These are phyloP conservation scores for Fusarium sp. DNA, from an alignment of 2,329 filamentous ascomycete species.

Conservation along the genomic window DNA sequence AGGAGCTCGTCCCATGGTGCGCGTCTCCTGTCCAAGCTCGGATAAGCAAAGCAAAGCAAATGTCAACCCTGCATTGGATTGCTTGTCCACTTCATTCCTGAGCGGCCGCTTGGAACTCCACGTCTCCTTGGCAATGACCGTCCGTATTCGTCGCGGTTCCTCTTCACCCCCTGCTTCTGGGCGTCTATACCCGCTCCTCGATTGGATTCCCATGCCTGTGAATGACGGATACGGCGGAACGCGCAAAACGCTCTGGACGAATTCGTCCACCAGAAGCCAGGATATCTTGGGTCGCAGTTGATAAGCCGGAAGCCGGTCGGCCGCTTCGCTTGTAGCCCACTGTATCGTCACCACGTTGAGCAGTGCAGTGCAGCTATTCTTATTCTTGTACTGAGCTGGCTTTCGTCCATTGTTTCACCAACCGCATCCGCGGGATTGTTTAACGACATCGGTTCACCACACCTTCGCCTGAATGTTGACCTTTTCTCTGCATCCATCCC, in stretches of 20 bases:
- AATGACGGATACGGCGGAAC: conserved; percentile 16
- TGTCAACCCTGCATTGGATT: not conserved
- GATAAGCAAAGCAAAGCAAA: conserved; percentile 9
- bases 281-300: conserved; percentile 1
- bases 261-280: conserved; percentile 25
- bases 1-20: not conserved
- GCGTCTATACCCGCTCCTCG: conserved; percentile 27
- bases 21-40: not conserved
- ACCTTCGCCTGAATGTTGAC: not conserved
- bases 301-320: conserved; percentile 20
- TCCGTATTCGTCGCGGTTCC: conserved; percentile 26
- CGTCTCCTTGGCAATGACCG: not conserved
- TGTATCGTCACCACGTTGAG: not conserved
- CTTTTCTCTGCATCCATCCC: conserved; percentile 5
- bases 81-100: conserved; percentile 12
- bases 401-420: conserved; percentile 32
- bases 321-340: conserved; percentile 11
- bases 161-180: conserved; percentile 22
- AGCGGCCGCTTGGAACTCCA: conserved; percentile 16
- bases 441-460: conserved; percentile 1
- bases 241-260: conserved; percentile 13
- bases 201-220: conserved; percentile 18
- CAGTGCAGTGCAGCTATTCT: not conserved
- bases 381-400: conserved; percentile 11
- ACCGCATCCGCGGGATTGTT: conserved; percentile 26